phyloP scores from a whole-genome alignment of 805 yeast species.

The Saccharomycopsis lassenensis region DNA sequence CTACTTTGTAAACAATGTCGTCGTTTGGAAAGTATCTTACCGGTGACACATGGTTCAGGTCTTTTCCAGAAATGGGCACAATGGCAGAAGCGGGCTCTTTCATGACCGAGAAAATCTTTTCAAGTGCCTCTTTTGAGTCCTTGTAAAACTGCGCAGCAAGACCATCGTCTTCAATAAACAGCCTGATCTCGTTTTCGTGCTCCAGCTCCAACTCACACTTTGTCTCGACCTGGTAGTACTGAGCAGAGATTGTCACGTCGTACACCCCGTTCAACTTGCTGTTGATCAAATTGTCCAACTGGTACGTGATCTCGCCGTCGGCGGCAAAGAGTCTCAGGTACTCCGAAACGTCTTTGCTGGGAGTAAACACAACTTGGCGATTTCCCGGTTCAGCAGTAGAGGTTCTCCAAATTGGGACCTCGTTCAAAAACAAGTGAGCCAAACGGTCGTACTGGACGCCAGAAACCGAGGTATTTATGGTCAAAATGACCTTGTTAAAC shows the following conservation, averaged over 20 bases:
- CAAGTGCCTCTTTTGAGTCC: not conserved
- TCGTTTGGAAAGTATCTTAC: constrained; percentile 35
- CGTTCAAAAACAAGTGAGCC: constrained; percentile 51
- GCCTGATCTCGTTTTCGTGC: not conserved
- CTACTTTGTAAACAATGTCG: constrained; percentile 29
- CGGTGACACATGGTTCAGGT: constrained; percentile 28
- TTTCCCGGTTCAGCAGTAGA: constrained; percentile 75
- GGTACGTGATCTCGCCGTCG: constrained; percentile 36
- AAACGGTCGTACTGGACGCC: constrained; percentile 60
- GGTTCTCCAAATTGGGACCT: constrained; percentile 69
- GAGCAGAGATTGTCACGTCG: constrained; percentile 38
- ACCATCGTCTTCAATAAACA: not conserved
- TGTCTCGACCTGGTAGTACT: constrained; percentile 31
- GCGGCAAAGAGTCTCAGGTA: constrained; percentile 40
- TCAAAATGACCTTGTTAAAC: constrained; percentile 43
- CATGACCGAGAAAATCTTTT: constrained; percentile 7
- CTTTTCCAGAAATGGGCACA: constrained; percentile 26
- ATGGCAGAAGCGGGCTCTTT: constrained; percentile 30
- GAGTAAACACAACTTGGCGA: constrained; percentile 35
- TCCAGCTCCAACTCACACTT: not conserved
- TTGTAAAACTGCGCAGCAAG: not conserved
- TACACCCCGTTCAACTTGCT: constrained; percentile 51
- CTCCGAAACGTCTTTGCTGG: constrained; percentile 53
- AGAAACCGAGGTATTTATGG: constrained; percentile 38
- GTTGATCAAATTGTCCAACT: constrained; percentile 53